Conservation (phyloP, 192 early-diverging fungal genomes). For the Backusella liffmaniae region DNA sequence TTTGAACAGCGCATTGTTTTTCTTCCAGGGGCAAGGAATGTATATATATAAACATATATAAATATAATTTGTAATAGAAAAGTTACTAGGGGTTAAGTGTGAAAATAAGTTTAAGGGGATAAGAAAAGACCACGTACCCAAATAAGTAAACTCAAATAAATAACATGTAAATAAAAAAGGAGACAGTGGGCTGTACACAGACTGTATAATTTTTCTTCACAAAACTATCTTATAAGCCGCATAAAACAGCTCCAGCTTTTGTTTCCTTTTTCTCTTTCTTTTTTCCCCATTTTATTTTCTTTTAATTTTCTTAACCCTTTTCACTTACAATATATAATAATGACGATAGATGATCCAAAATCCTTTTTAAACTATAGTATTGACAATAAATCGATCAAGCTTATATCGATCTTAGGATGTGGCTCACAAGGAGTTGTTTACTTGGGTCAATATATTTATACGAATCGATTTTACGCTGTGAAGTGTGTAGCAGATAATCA, state of each 20-base stretch:
- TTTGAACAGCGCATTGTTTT: slow-evolving; percentile 6
- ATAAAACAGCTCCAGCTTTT: slow-evolving; percentile 7
- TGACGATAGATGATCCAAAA: slow-evolving; percentile 14
- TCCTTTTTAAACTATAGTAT: slow-evolving; percentile 11
- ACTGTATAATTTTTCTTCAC: background rate
- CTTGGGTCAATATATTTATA: slow-evolving; percentile 57
- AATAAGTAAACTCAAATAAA: background rate
- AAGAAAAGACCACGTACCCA: background rate
- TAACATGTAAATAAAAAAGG: background rate
- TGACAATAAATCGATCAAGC: slow-evolving; percentile 17
- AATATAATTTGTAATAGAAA: background rate
- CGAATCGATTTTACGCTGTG: slow-evolving; percentile 61
- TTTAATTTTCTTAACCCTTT: background rate
- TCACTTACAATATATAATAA: background rate
- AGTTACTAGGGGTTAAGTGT: background rate
- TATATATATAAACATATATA: background rate
- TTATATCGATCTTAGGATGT: slow-evolving; percentile 55
- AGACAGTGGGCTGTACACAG: background rate
- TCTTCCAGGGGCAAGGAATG: background rate
- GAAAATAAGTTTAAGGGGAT: slow-evolving; percentile 3
- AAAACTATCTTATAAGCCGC: background rate
- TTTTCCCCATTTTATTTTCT: background rate
- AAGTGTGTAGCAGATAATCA: slow-evolving; percentile 72
- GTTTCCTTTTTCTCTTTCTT: background rate
- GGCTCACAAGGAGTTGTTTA: slow-evolving; percentile 82